Evolutionary conservation across 2,329 filamentous ascomycete species (phyloP).

Genomic region (Arthrinium phaeospermum): DNA sequence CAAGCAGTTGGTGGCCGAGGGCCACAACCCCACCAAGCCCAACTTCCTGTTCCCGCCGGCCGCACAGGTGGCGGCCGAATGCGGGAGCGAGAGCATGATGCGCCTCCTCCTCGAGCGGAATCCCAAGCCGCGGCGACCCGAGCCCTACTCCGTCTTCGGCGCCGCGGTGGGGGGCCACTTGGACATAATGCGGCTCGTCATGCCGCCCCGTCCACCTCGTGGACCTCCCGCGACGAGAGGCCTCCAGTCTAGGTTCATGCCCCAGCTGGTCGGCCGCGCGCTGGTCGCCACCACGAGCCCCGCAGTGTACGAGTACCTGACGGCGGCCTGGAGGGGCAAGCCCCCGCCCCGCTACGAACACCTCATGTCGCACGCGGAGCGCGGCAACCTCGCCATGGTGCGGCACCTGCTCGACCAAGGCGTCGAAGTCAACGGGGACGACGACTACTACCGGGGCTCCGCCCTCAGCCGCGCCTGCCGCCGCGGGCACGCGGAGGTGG

Average conservation of each 20-base stretch:
- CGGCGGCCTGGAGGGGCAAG: neutral
- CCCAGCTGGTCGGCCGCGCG: neutral
- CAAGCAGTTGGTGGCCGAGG: neutral
- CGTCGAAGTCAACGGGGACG: neutral
- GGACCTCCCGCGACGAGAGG: no score
- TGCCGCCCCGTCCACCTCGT: no score
- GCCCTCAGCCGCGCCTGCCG: neutral
- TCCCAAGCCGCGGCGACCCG: neutral
- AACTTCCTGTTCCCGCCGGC: neutral
- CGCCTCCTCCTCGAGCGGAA: neutral
- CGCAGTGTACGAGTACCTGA: conserved; percentile 1
- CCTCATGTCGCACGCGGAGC: neutral
- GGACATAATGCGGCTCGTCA: neutral
- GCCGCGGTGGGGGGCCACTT: neutral
- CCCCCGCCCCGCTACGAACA: neutral
- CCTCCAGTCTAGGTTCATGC: neutral
- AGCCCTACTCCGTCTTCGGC: neutral
- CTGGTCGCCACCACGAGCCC: neutral
- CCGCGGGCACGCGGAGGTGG: neutral
- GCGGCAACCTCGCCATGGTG: conserved; percentile 5
- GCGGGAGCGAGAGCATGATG: neutral
- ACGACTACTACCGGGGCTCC: neutral
- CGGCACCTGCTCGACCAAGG: neutral
- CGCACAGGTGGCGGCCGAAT: neutral
- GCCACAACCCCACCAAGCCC: neutral